Evolutionary conservation across 306 rosid genomes (phyloP), one percentile per base, ranked within the genome.

Genomic region (Sphenostylis stenocarpa): DNA sequence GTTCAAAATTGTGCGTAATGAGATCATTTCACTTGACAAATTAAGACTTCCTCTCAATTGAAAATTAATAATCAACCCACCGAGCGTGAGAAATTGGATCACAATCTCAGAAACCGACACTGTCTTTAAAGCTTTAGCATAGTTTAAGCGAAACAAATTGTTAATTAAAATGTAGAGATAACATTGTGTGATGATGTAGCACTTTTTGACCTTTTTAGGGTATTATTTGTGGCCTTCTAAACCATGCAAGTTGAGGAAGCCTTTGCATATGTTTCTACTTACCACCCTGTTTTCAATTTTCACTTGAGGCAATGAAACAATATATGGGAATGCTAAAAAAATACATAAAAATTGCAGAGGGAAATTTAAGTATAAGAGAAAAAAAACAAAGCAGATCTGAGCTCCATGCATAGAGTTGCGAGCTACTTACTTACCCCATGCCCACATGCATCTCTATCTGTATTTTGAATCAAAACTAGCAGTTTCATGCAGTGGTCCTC

Each of bases 371-470:
- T 66, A 81, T 21, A 19, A 63, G 57, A 55, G 64, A 62, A 76
- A 9, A 76, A 9, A 78, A 75, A 55, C 67, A 83, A 82, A 67
- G 80, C 63, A 79, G 72, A 76, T 81, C 82, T 78, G 76, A 86
- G 80, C 80, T 81, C 79, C 73, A 86, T 70, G 86, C 92, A 79
- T 90, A 62, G 92, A 86, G 91, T 84, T 85, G 15, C 75, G 96
- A 85, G 91, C 90, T 88, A 51, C 75, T 79, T 36, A 45, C 80
- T 79, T 36, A 45, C 80, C 78, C 71, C 96, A 79, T 77, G 17
- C 56, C 83, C 93, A 91, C 93, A 89, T 88, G 93, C 93, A 81
- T 14, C 77, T 76, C 84, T 45, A 72, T 81, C 80, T 78, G 75
- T 78, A 62, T 81, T 79, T 69, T 82, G 74, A 76, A 70, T 39